Conservation (phyloP, 805 yeast species). For the Clavispora asparagi region DNA sequence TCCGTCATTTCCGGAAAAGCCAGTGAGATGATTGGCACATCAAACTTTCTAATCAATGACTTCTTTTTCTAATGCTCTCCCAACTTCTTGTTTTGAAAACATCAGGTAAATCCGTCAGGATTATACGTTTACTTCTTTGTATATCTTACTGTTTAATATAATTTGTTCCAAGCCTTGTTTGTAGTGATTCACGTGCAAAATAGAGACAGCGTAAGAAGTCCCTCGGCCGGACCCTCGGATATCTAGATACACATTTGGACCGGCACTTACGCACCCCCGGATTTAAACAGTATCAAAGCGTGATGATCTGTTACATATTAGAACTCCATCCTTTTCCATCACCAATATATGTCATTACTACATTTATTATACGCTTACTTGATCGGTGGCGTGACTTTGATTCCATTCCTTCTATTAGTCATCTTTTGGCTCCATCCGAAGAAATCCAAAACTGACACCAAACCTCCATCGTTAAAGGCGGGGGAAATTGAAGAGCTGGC, state of each 20-base stretch:
- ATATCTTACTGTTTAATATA: not conserved
- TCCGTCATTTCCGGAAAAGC: conserved; percentile 37
- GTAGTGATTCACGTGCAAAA: too few relatives aligned
- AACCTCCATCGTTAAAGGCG: conserved; percentile 38
- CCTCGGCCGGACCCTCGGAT: not conserved
- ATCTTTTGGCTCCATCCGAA: conserved; percentile 39
- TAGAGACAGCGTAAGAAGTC: too few relatives aligned
- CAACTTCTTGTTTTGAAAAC: conserved; percentile 6
- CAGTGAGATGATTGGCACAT: conserved; percentile 40
- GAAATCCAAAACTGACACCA: conserved; percentile 12
- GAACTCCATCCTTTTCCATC: not conserved
- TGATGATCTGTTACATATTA: not conserved
- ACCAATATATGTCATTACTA: conserved; percentile 6
- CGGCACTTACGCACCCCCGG: not conserved
- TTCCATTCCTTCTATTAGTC: conserved; percentile 50
- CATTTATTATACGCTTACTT: conserved; percentile 47
- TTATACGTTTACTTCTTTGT: conserved; percentile 3
- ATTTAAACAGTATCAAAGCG: not conserved
- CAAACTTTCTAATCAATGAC: conserved; percentile 38
- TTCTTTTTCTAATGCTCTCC: conserved; percentile 27
- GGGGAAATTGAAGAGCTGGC: conserved; percentile 60
- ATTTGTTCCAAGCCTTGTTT: not conserved
- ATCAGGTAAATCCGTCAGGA: not conserved
- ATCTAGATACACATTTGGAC: not conserved
- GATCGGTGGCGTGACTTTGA: conserved; percentile 76